Conservation (phyloP, 192 early-diverging fungal species). For the Entomortierella lignicola region DNA sequence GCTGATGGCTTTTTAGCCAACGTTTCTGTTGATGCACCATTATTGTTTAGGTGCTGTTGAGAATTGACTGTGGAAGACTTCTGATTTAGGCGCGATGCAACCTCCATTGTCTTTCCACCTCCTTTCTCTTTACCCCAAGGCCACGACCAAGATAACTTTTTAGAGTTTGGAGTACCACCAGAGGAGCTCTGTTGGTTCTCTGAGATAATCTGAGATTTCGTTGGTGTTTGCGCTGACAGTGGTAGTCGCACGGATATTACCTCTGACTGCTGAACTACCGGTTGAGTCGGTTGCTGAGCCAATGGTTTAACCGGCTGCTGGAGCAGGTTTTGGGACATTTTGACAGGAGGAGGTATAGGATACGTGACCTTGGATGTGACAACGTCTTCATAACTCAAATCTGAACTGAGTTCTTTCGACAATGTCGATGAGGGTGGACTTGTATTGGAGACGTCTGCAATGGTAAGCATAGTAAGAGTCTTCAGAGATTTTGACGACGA, state of each 20-base stretch:
- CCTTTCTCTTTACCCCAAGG: constrained; percentile 50
- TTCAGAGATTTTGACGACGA: background rate
- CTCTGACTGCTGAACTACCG: too few relatives aligned
- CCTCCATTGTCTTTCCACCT: constrained; percentile 1
- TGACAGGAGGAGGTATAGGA: constrained; percentile 48
- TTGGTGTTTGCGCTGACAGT: background rate
- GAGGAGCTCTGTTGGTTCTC: background rate
- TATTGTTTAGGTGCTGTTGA: background rate
- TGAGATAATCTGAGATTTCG: background rate
- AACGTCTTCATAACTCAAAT: background rate
- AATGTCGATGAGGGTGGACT: background rate
- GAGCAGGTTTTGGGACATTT: constrained; percentile 40
- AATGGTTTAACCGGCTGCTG: constrained; percentile 16
- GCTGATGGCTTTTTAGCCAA: constrained; percentile 34
- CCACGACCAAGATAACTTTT: constrained; percentile 57
- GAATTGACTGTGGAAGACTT: background rate
- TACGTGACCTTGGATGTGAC: constrained; percentile 26
- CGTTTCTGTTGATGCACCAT: background rate
- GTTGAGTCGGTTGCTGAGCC: background rate
- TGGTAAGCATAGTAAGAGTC: background rate
- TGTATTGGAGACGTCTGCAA: background rate
- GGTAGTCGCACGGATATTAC: background rate
- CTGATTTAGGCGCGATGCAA: constrained; percentile 2
- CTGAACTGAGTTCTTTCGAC: background rate
- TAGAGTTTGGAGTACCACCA: background rate